Evolutionary conservation across 192 early-diverging fungal genomes (phyloP), one percentile per base, ranked within the genome.

Genomic region (Funneliformis geosporum): DNA sequence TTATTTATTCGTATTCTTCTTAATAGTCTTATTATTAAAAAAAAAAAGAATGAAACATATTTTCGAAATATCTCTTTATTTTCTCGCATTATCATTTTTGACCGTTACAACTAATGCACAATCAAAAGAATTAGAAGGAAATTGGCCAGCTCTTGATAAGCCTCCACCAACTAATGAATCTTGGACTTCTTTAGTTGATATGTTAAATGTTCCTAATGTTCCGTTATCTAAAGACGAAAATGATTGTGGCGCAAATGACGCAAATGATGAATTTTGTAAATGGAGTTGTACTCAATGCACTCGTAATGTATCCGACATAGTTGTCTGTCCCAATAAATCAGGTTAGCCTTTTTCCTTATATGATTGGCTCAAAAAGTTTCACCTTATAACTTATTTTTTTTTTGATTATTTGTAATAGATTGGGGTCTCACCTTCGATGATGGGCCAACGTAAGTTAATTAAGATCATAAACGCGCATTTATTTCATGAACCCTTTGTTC

Each of bases 221-320:
- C 50, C 73, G 21, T 0, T 60, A 43, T 10, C 14, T 8, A 74
- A n/a, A 21, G 0, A 1, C 0, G 27, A 5, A 12, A 28, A 16
- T 28, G 4, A 50, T 50, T 23, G 46, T 28, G 9, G 12, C 10
- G n/a, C n/a, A n/a, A 4, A 2, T n/a, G n/a, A n/a, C n/a, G n/a
- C n/a, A 2, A 60, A 21, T 21, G 73, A 10, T 21, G 0, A 74
- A 11, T 60, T 59, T 10, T 85, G 84, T 67, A 81, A 75, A 75
- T 85, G 84, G 84, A 47, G 69, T 4, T 85, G 84, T 60, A 69
- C 77, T 28, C 71, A 75, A 40, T 85, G 84, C 74, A 64, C 73
- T n/a, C 81, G 81, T 8, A 77, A 40, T 1, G 8, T 14, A 14
- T 38, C 59, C 11, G 84, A 85, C 80, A 44, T 85, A 28, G 40